These are phyloP conservation scores for Centaurea solstitialis DNA, from an alignment of 129 eudicot genomes.

Conservation along the genomic window DNA sequence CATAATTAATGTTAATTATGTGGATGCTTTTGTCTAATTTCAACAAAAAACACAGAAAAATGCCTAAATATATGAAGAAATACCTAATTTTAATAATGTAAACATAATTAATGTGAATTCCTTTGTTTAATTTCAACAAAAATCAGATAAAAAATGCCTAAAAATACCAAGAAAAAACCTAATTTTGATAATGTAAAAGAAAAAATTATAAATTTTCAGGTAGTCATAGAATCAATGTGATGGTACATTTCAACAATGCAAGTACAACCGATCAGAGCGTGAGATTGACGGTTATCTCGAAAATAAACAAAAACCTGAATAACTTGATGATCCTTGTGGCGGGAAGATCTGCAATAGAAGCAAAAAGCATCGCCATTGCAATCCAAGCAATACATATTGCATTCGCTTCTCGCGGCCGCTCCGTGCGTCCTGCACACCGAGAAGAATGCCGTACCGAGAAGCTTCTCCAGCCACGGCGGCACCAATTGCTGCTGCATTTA, in stretches of 20 bases:
- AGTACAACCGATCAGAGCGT: constrained; percentile 18
- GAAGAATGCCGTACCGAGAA: constrained; percentile 67
- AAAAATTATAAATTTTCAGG: neutral
- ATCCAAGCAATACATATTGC: constrained; percentile 92
- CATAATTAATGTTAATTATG: too few relatives aligned
- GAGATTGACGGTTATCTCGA: constrained; percentile 13
- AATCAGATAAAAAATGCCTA: neutral
- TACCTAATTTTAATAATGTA: neutral
- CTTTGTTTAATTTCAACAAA: neutral
- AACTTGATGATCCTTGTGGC: constrained; percentile 92
- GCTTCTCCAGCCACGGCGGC: constrained; percentile 90
- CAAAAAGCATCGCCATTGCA: constrained; percentile 78
- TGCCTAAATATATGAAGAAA: too few relatives aligned
- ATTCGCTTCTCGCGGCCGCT: constrained; percentile 87
- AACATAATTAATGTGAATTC: too few relatives aligned
- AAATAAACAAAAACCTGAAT: constrained; percentile 57
- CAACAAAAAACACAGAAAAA: too few relatives aligned
- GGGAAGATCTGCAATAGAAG: constrained; percentile 90
- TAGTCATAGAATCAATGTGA: constrained; percentile 1
- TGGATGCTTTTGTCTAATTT: too few relatives aligned
- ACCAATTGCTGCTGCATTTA: constrained; percentile 51
- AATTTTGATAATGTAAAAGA: neutral
- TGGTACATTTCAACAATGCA: constrained; percentile 13
- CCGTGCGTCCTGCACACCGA: constrained; percentile 69
- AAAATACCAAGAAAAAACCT: neutral